These are phyloP conservation scores for Plectranthus barbatus DNA, from an alignment of 257 asterid genomes.

Conservation along the genomic window DNA sequence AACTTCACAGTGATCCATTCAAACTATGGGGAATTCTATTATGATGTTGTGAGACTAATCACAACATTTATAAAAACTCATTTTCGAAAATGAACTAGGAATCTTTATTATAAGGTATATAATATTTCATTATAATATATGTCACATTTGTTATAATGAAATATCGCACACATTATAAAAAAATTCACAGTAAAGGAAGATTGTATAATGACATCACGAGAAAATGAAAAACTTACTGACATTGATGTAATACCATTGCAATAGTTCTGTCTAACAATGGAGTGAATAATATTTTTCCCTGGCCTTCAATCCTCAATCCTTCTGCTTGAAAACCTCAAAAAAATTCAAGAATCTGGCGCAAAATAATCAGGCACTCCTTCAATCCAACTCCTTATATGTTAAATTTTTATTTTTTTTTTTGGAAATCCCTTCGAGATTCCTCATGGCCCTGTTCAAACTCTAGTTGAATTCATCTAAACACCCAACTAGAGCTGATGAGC, in stretches of 20 bases:
- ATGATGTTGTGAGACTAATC: too few relatives aligned
- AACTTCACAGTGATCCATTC: too few relatives aligned
- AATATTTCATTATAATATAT: too few relatives aligned
- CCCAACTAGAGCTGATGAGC: not conserved
- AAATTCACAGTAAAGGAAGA: too few relatives aligned
- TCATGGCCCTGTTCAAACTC: not conserved
- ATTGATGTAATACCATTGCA: not conserved
- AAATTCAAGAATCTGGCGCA: not conserved
- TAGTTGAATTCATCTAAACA: not conserved
- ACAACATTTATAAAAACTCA: too few relatives aligned
- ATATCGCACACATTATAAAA: too few relatives aligned
- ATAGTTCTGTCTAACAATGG: too few relatives aligned
- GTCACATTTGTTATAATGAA: too few relatives aligned
- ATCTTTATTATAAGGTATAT: too few relatives aligned
- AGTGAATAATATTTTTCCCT: not conserved
- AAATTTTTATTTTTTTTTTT: not conserved
- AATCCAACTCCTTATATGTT: not conserved
- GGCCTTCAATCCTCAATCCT: not conserved
- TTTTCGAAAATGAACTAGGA: too few relatives aligned
- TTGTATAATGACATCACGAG: not conserved
- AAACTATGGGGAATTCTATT: too few relatives aligned
- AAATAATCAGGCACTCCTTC: not conserved
- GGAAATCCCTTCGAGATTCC: conserved; percentile 2
- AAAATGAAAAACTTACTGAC: not conserved
- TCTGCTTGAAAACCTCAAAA: not conserved